Base-by-base conservation (phyloP, 257 asterid genomes). In the Solanum medicagineum region DNA sequence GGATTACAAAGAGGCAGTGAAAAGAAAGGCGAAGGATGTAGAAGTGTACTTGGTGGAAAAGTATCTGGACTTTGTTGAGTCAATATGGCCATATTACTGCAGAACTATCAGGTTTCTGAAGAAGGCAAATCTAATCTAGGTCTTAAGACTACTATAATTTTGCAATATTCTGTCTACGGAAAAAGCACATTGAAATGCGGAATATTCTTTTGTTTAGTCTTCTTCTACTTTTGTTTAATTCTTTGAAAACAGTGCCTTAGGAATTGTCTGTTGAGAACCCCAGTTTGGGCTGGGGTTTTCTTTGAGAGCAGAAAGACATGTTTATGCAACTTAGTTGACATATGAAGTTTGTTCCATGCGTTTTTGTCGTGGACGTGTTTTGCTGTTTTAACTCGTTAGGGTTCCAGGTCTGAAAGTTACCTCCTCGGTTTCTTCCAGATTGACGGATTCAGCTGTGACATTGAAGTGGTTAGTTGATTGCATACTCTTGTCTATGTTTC, bases 81-180 rank as follows among this genome's bases (percentile, higher is more conserved):
- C 89, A 8, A 86, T 94, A 81, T 93, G 99, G 99, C 99, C 99
- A 6, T 90, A 66, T 85, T 93, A 93, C 86, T 89, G 92, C 91
- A 87, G 95, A 88, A 90, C 94, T 44, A 87, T 89, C 87, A 91
- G 99, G 87, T 88, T 92, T 86, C 70, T 96, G 91, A 96, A 93
- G 96, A 93, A 91, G 86, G 96, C 97, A 51, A 92, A 96, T 87
- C 85, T 94, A 12, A 85, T 96, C 83, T 96, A 92, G 90, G 32
- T 57, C 57, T 49, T 49, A 36, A 80, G 65, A 65, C 29, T 53
- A 68, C 68, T 85, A 69, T 81, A 79, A 16, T 2, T 66, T 75
- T 49, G 53, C 70, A 74, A 57, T 15, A 49, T 71, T 56, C 60
- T 20, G 80, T 22, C 56, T 51, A 49, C 86, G 20, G 83, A 66